Evolutionary conservation across 2,329 filamentous ascomycete species (phyloP).

Genomic region (Coleophoma crateriformis): DNA sequence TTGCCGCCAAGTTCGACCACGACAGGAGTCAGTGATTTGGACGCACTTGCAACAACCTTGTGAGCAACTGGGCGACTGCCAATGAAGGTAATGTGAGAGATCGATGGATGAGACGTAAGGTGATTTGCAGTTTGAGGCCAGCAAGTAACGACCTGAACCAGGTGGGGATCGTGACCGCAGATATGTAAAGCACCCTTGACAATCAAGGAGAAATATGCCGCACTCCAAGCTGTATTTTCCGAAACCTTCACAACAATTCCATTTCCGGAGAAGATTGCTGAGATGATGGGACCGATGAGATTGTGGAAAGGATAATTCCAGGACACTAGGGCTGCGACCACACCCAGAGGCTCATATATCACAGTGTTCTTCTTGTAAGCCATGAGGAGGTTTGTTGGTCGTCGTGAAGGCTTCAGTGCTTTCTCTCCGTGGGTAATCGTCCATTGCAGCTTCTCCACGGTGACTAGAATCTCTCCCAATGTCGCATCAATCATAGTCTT

Average conservation of each 20-base stretch:
- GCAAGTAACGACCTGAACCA: conserved; percentile 82
- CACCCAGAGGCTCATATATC: conserved; percentile 84
- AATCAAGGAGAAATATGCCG: conserved; percentile 74
- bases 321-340: conserved; percentile 86
- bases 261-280: conserved; percentile 85
- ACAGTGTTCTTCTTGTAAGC: conserved; percentile 92
- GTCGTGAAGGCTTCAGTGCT: conserved; percentile 62
- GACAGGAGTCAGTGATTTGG: conserved; percentile 79
- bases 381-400: conserved; percentile 91
- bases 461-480: conserved; percentile 91
- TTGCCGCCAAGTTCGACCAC: conserved; percentile 93
- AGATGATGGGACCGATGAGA: conserved; percentile 84
- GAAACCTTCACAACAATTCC: conserved; percentile 90
- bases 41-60: conserved; percentile 79
- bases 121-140: conserved; percentile 79
- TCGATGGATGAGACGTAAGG: conserved; percentile 77
- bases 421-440: conserved; percentile 85
- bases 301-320: conserved; percentile 99
- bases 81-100: conserved; percentile 93
- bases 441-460: conserved; percentile 91
- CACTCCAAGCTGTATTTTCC: conserved; percentile 93
- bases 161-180: conserved; percentile 74
- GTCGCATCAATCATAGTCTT: conserved; percentile 95
- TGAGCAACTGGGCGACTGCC: conserved; percentile 83
- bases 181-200: conserved; percentile 72